A percentile compares a stretch with the other conserved stretches of the same genome.
Conservation (phyloP, 352 stramenopile species). For the Chrysophaeum taylorii region DNA sequence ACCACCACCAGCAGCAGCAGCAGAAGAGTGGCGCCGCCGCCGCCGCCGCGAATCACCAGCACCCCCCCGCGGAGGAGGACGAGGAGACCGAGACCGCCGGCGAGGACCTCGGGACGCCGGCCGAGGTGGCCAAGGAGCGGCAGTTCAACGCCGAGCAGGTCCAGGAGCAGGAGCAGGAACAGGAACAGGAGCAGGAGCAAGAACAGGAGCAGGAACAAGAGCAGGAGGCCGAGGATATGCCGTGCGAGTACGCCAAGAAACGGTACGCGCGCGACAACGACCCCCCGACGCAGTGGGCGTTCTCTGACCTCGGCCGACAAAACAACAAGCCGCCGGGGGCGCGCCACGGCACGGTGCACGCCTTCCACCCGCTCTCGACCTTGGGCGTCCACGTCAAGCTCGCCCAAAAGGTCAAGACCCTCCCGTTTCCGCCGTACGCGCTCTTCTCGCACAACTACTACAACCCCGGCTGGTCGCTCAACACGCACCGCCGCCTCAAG, state of each 20-base stretch:
- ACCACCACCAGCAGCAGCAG: too few species aligned
- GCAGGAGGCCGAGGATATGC: slow-evolving; percentile 68
- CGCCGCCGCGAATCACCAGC: not conserved
- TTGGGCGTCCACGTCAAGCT: slow-evolving; percentile 33
- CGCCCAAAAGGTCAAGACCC: slow-evolving; percentile 34
- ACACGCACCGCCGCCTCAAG: slow-evolving; percentile 72
- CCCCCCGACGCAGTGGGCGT: slow-evolving; percentile 59
- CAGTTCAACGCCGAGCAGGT: slow-evolving; percentile 61
- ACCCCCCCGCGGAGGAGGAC: not conserved
- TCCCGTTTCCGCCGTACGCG: slow-evolving; percentile 40
- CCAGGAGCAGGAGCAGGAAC: slow-evolving; percentile 63
- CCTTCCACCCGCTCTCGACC: not conserved
- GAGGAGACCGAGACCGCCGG: not conserved
- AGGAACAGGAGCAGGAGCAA: slow-evolving; percentile 71
- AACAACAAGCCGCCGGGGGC: slow-evolving; percentile 30
- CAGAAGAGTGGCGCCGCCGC: slow-evolving; percentile 5
- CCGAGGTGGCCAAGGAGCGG: slow-evolving; percentile 28
- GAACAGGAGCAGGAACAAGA: slow-evolving; percentile 64
- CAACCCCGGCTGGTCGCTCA: slow-evolving; percentile 64
- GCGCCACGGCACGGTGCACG: slow-evolving; percentile 14
- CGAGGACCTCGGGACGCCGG: too few species aligned
- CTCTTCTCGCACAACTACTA: slow-evolving; percentile 64
- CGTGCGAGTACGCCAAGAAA: slow-evolving; percentile 67
- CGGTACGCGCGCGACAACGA: slow-evolving; percentile 81
- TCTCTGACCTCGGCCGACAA: slow-evolving; percentile 48